phyloP scores from a whole-genome alignment of 441 rosid species.

The Euphorbia corollata region DNA sequence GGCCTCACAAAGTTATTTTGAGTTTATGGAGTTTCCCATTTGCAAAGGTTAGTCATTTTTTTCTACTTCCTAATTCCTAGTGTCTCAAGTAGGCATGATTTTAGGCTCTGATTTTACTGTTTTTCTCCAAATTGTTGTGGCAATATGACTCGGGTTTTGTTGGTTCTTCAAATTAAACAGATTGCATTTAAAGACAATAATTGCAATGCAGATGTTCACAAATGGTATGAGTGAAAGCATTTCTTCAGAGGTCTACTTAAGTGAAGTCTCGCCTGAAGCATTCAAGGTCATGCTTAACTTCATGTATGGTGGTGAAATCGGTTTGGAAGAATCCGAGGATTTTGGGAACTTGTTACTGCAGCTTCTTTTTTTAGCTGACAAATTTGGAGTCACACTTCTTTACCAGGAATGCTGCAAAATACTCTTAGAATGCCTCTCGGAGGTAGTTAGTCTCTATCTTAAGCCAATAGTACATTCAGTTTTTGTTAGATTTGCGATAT shows the following conservation, averaged over 20 bases:
- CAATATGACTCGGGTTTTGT: constrained; percentile 9
- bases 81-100: neutral
- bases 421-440: constrained; percentile 79
- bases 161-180: constrained; percentile 9
- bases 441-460: constrained; percentile 52
- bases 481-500: constrained; percentile 19
- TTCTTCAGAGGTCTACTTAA: constrained; percentile 52
- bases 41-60: constrained; percentile 56
- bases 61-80: constrained; percentile 8
- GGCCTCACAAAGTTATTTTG: constrained; percentile 64
- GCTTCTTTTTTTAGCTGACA: constrained; percentile 85
- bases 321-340: constrained; percentile 45
- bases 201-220: constrained; percentile 79
- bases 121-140: neutral
- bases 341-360: constrained; percentile 70
- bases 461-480: constrained; percentile 12
- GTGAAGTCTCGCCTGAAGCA: constrained; percentile 66
- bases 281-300: constrained; percentile 70
- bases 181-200: constrained; percentile 18
- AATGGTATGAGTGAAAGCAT: constrained; percentile 94
- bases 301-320: constrained; percentile 80
- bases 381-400: constrained; percentile 69
- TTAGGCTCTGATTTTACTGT: neutral
- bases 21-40: constrained; percentile 88
- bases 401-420: constrained; percentile 96